These are phyloP conservation scores for Malassezia pachydermatis DNA, from an alignment of 1,284 basidiomycete genomes.

Conservation along the genomic window DNA sequence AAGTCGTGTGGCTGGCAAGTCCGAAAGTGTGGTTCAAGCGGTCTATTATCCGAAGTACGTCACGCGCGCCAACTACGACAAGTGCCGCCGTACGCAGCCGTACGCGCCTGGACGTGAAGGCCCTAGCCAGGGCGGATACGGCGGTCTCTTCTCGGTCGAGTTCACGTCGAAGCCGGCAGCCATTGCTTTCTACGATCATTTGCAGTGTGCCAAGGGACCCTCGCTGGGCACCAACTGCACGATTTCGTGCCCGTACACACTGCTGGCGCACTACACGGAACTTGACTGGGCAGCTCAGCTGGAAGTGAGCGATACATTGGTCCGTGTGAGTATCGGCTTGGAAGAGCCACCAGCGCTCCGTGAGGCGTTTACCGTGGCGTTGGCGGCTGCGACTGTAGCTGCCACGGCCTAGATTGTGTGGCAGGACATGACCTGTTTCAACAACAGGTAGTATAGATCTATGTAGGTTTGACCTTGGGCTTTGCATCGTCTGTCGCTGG, in stretches of 20 bases:
- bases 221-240: conserved; percentile 94
- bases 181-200: conserved; percentile 72
- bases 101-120: conserved; percentile 12
- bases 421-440: conserved; percentile 1
- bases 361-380: conserved; percentile 58
- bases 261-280: conserved; percentile 84
- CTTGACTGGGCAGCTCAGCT: conserved; percentile 79
- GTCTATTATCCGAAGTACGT: conserved; percentile 83
- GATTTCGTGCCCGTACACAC: conserved; percentile 79
- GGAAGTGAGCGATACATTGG: conserved; percentile 73
- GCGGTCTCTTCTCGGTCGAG: conserved; percentile 82
- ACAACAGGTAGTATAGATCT: not conserved
- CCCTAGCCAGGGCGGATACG: conserved; percentile 56
- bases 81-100: conserved; percentile 54
- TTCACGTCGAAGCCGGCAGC: conserved; percentile 65
- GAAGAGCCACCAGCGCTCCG: conserved; percentile 64
- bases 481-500: conserved; percentile 32
- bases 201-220: conserved; percentile 80
- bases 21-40: conserved; percentile 60
- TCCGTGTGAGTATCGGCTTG: conserved; percentile 81
- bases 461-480: conserved; percentile 7
- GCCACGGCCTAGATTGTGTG: conserved; percentile 9
- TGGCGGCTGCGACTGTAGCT: conserved; percentile 63
- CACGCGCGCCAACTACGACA: conserved; percentile 64
- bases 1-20: conserved; percentile 27